Base-by-base conservation (phyloP, 345 rosid species). In the Corchorus capsularis region DNA sequence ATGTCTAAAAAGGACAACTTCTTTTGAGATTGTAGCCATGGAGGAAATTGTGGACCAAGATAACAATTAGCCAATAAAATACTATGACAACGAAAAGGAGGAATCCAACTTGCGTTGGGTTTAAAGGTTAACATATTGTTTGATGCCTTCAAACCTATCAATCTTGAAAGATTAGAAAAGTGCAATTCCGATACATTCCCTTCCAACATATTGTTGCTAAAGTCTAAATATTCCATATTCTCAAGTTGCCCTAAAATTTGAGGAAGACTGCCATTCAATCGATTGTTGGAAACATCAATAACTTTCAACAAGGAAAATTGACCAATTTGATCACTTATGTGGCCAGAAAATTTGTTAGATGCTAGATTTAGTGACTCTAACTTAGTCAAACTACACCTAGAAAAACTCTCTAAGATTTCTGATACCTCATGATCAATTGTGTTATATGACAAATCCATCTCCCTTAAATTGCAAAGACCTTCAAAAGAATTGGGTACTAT, bases 261-360 rank as follows among this genome's bases (percentile, higher is more conserved):
- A 11, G 73, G 73, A 46, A 79, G 10, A 4, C 8, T 5, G 0
- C 75, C 79, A 54, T 34, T 1, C 16, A 79, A 52, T 47, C 69
- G 75, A 39, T 79, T 79, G 59, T 61, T 35, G 22, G 75, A 59
- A 10, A 79, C 15, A 49, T 63, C 15, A 17, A 79, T 32, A 1
- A 0, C 3, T 0, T 0, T 0, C 13, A 2, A 14, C 0, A 52
- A 63, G 39, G 63, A 2, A 52, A 77, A 27, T 17, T 60, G 0
- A 27, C 76, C 80, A 81, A 20, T 65, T 72, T 1, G 55, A 14
- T 45, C 66, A 9, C 0, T 0, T 1, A 1, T 55, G 22, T 4
- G 0, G 0, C 5, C 0, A 39, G 41, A 39, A 39, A 39, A 39
- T 39, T 39, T 39, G 41, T 39, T 39, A 2, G 41, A 39, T 39